phyloP scores from a whole-genome alignment of 352 stramenopile genomes.

The Pythium apleroticum region DNA sequence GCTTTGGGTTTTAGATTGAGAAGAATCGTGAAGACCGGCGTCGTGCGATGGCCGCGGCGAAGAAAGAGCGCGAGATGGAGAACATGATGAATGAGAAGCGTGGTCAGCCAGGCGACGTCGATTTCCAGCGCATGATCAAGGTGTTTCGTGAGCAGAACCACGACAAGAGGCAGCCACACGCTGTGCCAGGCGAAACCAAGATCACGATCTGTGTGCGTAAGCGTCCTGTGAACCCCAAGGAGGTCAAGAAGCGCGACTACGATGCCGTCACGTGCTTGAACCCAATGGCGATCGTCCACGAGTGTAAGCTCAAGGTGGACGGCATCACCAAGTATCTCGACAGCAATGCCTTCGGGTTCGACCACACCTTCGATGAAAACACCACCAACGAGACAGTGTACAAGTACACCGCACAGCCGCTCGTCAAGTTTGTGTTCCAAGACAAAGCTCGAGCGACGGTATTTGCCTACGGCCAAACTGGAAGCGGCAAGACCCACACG shows the following conservation, averaged over 20 bases:
- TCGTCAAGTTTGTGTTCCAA: conserved; percentile 95
- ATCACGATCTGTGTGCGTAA: conserved; percentile 98
- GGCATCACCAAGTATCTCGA: conserved; percentile 99
- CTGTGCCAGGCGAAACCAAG: conserved; percentile 62
- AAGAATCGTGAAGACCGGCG: conserved; percentile 84
- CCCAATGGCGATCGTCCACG: conserved; percentile 94
- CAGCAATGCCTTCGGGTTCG: conserved; percentile 94
- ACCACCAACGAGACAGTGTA: conserved; percentile 94
- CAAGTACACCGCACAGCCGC: conserved; percentile 83
- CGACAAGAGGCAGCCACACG: conserved; percentile 51
- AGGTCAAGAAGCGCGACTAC: conserved; percentile 93
- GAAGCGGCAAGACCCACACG: conserved; percentile 70
- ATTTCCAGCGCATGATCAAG: conserved; percentile 92
- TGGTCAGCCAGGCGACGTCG: conserved; percentile 84
- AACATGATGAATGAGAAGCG: conserved; percentile 78
- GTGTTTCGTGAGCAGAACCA: conserved; percentile 78
- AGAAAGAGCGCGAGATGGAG: conserved; percentile 83
- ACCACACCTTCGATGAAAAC: conserved; percentile 94
- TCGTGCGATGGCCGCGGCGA: conserved; percentile 82
- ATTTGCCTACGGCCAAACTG: conserved; percentile 85
- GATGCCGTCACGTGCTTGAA: conserved; percentile 96
- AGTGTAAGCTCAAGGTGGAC: conserved; percentile 97
- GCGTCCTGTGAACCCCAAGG: conserved; percentile 90
- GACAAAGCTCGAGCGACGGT: conserved; percentile 93
- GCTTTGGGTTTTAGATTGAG: conserved; percentile 83